Evolutionary conservation across 495 filamentous ascomycete genomes (phyloP).

Genomic region (Xanthoparmelia taractica): DNA sequence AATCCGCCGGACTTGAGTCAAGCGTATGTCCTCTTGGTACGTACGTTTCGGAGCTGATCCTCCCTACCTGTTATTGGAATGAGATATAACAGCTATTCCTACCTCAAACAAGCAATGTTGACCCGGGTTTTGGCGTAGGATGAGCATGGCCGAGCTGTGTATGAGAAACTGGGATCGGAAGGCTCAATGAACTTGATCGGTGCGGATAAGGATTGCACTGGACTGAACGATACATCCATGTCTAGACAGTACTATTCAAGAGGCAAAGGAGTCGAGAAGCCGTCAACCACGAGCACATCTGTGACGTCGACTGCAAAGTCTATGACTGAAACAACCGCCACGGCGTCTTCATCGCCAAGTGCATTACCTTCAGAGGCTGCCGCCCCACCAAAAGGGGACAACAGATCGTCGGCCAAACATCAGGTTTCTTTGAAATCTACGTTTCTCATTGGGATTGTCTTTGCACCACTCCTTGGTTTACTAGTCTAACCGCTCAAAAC

Average conservation of each 20-base stretch:
- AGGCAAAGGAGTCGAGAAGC: conserved; percentile 3
- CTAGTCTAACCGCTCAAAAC: neutral
- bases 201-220: conserved; percentile 19
- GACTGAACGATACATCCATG: conserved; percentile 16
- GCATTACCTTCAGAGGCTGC: conserved; percentile 10
- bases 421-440: conserved; percentile 12
- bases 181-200: conserved; percentile 17
- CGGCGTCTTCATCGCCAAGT: conserved; percentile 5
- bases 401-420: conserved; percentile 7
- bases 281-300: conserved; percentile 7
- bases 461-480: conserved; percentile 5
- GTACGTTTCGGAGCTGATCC: too few relatives aligned
- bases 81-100: too few relatives aligned
- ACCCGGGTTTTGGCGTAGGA: too few relatives aligned
- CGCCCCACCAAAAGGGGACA: conserved; percentile 1
- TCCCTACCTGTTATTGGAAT: too few relatives aligned
- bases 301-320: conserved; percentile 3
- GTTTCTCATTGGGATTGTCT: conserved; percentile 18
- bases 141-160: conserved; percentile 13
- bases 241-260: conserved; percentile 17
- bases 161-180: conserved; percentile 9
- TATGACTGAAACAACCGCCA: conserved; percentile 6
- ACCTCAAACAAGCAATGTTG: too few relatives aligned
- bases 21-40: conserved; percentile 13
- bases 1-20: conserved; percentile 22